phyloP scores from a whole-genome alignment of 352 stramenopile genomes.

The Phytophthora parvispora region DNA sequence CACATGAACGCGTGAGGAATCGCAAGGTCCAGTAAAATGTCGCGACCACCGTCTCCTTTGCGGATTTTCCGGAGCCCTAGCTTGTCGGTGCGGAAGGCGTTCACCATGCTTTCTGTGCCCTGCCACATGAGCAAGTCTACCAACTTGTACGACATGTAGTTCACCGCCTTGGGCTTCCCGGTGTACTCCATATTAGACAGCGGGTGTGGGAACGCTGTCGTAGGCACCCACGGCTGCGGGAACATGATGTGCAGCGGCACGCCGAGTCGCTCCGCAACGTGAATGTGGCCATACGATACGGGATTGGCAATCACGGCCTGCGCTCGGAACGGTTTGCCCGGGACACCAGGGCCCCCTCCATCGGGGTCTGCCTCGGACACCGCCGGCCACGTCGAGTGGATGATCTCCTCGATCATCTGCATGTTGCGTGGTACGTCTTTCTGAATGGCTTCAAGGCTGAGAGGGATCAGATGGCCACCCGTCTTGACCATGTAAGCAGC shows the following conservation, averaged over 20 bases:
- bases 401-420: constrained; percentile 93
- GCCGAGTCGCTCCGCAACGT: constrained; percentile 93
- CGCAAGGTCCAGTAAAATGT: constrained; percentile 67
- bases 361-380: constrained; percentile 85
- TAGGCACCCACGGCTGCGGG: constrained; percentile 92
- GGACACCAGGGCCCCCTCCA: constrained; percentile 51
- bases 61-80: constrained; percentile 71
- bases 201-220: constrained; percentile 92
- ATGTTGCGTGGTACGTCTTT: constrained; percentile 88
- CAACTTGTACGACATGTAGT: constrained; percentile 90
- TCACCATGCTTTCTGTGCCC: constrained; percentile 78
- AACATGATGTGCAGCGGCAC: constrained; percentile 97
- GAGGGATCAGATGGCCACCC: constrained; percentile 75
- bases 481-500: constrained; percentile 95
- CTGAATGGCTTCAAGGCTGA: constrained; percentile 68
- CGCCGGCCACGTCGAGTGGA: constrained; percentile 90
- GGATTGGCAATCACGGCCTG: constrained; percentile 97
- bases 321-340: constrained; percentile 77
- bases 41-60: constrained; percentile 63
- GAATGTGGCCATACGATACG: constrained; percentile 93
- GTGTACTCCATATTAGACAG: constrained; percentile 90
- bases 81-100: constrained; percentile 75
- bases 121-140: constrained; percentile 90
- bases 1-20: constrained; percentile 94
- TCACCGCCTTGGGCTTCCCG: constrained; percentile 61